Evolutionary conservation across 805 yeast genomes (phyloP).

Genomic region (Naumovozyma castellii): DNA sequence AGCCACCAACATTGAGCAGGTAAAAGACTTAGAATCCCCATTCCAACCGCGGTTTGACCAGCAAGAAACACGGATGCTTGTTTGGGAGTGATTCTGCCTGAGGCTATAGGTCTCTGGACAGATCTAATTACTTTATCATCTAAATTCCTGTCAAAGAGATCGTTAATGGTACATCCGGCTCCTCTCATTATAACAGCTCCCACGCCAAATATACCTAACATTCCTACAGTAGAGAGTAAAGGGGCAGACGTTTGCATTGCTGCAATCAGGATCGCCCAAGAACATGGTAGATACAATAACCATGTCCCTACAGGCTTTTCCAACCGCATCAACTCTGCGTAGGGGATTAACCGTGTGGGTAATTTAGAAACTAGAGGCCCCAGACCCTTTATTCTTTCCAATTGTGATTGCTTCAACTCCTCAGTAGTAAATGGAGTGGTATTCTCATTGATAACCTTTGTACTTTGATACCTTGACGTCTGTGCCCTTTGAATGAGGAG

Average conservation of each 20-base stretch:
- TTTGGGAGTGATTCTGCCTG: conserved; percentile 62
- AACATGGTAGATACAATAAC: conserved; percentile 71
- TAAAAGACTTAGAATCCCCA: conserved; percentile 57
- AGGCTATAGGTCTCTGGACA: conserved; percentile 83
- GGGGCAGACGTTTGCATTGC: conserved; percentile 68
- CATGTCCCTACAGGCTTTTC: conserved; percentile 97
- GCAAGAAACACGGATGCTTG: conserved; percentile 66
- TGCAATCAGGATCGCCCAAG: conserved; percentile 91
- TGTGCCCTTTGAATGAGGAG: neutral
- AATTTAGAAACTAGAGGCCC: conserved; percentile 48
- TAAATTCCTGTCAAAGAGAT: conserved; percentile 70
- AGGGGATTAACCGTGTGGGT: conserved; percentile 74
- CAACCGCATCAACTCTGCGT: conserved; percentile 81
- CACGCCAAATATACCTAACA: conserved; percentile 60
- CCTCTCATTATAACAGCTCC: conserved; percentile 94
- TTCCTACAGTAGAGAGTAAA: conserved; percentile 47
- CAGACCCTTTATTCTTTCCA: conserved; percentile 40
- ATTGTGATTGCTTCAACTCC: conserved; percentile 34
- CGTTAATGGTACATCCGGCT: conserved; percentile 95
- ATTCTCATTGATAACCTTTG: neutral
- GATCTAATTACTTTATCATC: conserved; percentile 86
- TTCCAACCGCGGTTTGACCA: conserved; percentile 66
- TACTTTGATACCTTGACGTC: conserved; percentile 5
- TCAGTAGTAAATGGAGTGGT: conserved; percentile 21
- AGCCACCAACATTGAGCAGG: conserved; percentile 76